These are phyloP conservation scores for Amanita pseudoporphyria DNA, from an alignment of 768 basidiomycete species.

Conservation along the genomic window DNA sequence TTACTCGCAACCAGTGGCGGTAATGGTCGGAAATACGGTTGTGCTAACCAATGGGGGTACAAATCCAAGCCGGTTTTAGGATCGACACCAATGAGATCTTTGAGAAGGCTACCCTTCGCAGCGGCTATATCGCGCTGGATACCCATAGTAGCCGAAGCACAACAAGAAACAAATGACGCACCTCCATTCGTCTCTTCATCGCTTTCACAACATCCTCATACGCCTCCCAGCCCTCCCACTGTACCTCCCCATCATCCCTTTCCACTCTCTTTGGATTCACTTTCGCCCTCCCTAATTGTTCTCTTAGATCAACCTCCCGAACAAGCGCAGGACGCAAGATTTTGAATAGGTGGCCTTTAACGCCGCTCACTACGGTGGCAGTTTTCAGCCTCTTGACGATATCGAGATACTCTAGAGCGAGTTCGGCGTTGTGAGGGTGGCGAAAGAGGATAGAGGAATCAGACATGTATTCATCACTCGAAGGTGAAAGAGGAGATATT, in stretches of 20 bases:
- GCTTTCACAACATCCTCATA: constrained; percentile 50
- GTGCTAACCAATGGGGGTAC: constrained; percentile 41
- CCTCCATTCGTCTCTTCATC: constrained; percentile 48
- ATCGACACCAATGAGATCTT: constrained; percentile 22
- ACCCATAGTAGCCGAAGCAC: constrained; percentile 5
- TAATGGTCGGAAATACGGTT: constrained; percentile 54
- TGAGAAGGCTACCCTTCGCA: constrained; percentile 17
- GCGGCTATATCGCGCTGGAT: constrained; percentile 40
- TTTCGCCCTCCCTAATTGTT: constrained; percentile 49
- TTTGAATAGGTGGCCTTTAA: constrained; percentile 94
- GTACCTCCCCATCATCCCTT: constrained; percentile 1
- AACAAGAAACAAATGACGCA: constrained; percentile 11
- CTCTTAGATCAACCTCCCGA: constrained; percentile 61
- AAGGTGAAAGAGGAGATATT: constrained; percentile 8
- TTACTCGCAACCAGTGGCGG: constrained; percentile 5
- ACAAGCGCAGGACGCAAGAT: constrained; percentile 71
- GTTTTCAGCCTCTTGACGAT: constrained; percentile 70
- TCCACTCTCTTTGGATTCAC: constrained; percentile 15
- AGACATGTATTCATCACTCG: constrained; percentile 14
- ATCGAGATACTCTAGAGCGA: constrained; percentile 81
- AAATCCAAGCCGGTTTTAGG: constrained; percentile 26
- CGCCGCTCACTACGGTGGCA: constrained; percentile 57
- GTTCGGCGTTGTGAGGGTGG: constrained; percentile 48
- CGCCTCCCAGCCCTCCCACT: constrained; percentile 23
- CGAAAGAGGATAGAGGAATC: constrained; percentile 27